Base-by-base conservation (phyloP, 2,329 filamentous ascomycete species). In the Zelopaecilomyces penicillatus region DNA sequence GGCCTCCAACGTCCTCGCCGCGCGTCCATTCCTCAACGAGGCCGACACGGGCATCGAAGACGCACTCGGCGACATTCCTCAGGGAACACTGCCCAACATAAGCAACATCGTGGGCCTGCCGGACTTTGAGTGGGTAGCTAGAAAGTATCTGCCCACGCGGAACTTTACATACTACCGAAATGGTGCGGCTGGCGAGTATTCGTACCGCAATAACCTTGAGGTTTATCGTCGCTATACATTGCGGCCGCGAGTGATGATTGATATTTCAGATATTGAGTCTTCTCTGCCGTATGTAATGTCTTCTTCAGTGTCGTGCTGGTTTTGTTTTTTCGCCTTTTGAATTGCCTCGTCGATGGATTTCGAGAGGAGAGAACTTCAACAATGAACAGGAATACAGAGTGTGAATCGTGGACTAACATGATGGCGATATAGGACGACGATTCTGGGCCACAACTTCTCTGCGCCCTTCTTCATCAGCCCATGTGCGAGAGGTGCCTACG, bases 121-220 rank as follows among this genome's bases (percentile, higher is more conserved):
- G 1, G 75, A 78, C 60, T 78, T 77, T 51, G 71, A 78, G 35
- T 75, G 65, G 58, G 70, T 70, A 3, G 74, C 74, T 26, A 63
- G 71, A 44, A 65, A 68, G 42, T 67, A 69, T 51, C 65, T 78
- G 52, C 67, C 71, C 45, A 48, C 52, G 9, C 54, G 59, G 26
- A 67, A 72, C 53, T 78, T 73, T 59, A 74, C 73, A n/a, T 78
- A 76, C 59, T 78, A 78, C 60, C 70, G 73, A 47, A 75, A 74
- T 50, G 74, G 73, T 19, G 74, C 73, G 4, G 73, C 66, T 4
- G 75, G 73, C 47, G 75, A 78, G 59, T 78, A 69, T 68, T 69
- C 67, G 1, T 77, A 76, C 59, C 66, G 74, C 40, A 76, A 76
- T 58, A 78, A 78, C 59, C 65, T 78, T 5, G 75, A 79, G 58